Base-by-base conservation (phyloP, 305 asterid genomes). In the Nicotiana rustica region DNA sequence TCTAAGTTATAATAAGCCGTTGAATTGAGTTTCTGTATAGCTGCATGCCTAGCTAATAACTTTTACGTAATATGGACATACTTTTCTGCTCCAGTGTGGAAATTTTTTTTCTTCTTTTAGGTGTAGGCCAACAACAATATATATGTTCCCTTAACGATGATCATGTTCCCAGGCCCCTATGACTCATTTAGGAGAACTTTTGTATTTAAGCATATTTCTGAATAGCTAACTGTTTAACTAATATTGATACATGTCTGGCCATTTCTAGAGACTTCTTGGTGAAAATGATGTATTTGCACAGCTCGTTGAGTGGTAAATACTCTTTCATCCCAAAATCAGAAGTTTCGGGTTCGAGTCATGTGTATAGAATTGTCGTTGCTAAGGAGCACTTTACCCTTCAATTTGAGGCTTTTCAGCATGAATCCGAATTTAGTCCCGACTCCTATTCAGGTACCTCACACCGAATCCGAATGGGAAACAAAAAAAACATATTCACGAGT, bases 311-410 rank as follows among this genome's bases (percentile, higher is more conserved):
- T 38, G 8, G 10, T 7, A 41, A 41, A 0, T 7, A 2, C 2
- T 7, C 3, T 7, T 41, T 41, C 49, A 7, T 41, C 3, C 3
- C 2, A 1, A 1, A 8, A 41, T 2, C 0, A 8, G 1, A 41
- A 0, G 2, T 41, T 2, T 41, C 3, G 1, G 0, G 0, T 41
- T 41, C 0, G 49, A 41, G 3, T 0, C 10, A 2, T 7, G 0
- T 41, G 0, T 41, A 41, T 41, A 2, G 0, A 41, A 0, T 8
- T 0, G 3, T 41, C 1, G 0, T 41, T 41, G 3, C 0, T 2
- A 41, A 8, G 0, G 3, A 41, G 0, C 12, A 2, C 0, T 41
- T 41, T 41, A 41, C 0, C 3, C 3, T 1, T 0, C 0, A 41
- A 41, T 41, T 0, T 41, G 0, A 8, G 0, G 2, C 0, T 41